Conservation (phyloP, 2,329 filamentous ascomycete species). For the Elsinoe batatas region DNA sequence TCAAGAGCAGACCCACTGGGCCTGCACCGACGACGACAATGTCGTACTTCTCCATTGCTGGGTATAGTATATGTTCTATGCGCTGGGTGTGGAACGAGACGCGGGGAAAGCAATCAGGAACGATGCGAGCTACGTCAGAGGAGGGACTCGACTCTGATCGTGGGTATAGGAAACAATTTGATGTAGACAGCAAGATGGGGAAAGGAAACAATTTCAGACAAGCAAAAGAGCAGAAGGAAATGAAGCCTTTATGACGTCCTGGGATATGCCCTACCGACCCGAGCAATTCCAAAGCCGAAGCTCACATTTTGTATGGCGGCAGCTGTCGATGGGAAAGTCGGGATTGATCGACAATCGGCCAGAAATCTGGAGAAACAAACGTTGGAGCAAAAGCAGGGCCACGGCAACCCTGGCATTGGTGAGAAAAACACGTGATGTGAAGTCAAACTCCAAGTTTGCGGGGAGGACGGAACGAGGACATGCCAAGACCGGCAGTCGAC, state of each 20-base stretch:
- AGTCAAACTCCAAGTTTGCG: not conserved
- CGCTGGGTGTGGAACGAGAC: not conserved
- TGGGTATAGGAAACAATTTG: not conserved
- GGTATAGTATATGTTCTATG: not conserved
- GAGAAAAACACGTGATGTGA: not conserved
- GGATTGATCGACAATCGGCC: slow-evolving; percentile 12
- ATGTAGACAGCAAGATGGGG: not conserved
- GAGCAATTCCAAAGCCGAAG: slow-evolving; percentile 9
- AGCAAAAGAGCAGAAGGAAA: not conserved
- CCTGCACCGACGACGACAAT: slow-evolving; percentile 81
- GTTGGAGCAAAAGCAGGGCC: not conserved
- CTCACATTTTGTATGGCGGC: slow-evolving; percentile 6
- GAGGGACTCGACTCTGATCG: not conserved
- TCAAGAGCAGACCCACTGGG: slow-evolving; percentile 78
- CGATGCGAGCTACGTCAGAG: not conserved
- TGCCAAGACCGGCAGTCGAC: slow-evolving; percentile 8
- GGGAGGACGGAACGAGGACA: not conserved
- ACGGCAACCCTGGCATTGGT: not conserved
- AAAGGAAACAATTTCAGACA: not conserved
- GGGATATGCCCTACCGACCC: slow-evolving; percentile 1
- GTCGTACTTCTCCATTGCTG: slow-evolving; percentile 45
- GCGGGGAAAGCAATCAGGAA: not conserved
- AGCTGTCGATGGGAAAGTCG: slow-evolving; percentile 7
- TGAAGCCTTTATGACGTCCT: slow-evolving; percentile 4
- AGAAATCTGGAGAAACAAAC: not conserved